Conservation (phyloP, 2,329 filamentous ascomycete species). For the Aspergillus tubingensis region DNA sequence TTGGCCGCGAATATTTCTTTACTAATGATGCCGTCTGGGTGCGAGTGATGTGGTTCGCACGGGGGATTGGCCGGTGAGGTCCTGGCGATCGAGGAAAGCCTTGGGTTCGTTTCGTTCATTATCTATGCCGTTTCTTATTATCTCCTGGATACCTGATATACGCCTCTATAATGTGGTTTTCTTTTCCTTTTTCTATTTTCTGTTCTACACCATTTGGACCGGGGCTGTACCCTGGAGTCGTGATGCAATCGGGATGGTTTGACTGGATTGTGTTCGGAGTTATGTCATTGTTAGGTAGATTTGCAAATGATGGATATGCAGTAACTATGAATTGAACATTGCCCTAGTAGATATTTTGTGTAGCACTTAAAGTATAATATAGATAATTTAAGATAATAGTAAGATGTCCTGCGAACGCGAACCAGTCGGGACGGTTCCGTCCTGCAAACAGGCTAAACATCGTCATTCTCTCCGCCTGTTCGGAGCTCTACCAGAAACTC, state of each 20-base stretch:
- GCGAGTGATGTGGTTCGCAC: conserved; percentile 15
- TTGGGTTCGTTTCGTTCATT: conserved; percentile 17
- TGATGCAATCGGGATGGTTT: conserved; percentile 11
- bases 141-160: conserved; percentile 26
- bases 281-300: conserved; percentile 11
- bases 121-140: conserved; percentile 16
- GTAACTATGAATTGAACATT: background rate
- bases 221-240: conserved; percentile 9
- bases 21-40: conserved; percentile 22
- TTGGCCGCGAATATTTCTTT: conserved; percentile 19
- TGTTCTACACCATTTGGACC: conserved; percentile 13
- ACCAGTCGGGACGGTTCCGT: background rate
- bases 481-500: background rate
- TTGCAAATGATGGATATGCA: conserved; percentile 8
- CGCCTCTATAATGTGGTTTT: conserved; percentile 24
- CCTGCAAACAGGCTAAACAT: conserved; percentile 28
- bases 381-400: too few species aligned
- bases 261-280: conserved; percentile 6
- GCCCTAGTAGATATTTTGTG: background rate
- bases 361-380: too few species aligned
- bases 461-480: conserved; percentile 16
- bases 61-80: conserved; percentile 17
- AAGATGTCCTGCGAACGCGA: too few species aligned
- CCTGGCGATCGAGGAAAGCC: conserved; percentile 23
- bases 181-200: conserved; percentile 15